Conservation (phyloP, 2,329 filamentous ascomycete genomes). For the Beauveria bassiana region DNA sequence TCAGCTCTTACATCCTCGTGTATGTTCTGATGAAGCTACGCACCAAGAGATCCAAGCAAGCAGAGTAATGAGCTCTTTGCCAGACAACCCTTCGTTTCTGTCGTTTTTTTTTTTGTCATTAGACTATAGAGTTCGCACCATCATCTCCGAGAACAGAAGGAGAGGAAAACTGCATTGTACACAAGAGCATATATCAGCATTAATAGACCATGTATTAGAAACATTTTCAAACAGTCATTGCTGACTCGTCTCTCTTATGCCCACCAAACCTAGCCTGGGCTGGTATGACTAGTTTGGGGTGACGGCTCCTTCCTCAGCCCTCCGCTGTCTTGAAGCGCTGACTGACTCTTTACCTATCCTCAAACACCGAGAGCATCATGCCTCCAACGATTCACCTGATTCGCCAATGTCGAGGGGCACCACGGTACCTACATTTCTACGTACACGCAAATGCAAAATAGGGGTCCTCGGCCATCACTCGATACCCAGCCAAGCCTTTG, state of each 20-base stretch:
- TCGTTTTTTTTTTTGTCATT: not conserved
- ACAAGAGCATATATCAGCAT: not conserved
- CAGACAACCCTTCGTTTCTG: not conserved
- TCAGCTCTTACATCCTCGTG: slow-evolving; percentile 44
- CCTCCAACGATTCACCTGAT: slow-evolving; percentile 48
- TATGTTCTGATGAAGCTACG: slow-evolving; percentile 40
- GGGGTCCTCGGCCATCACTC: too few relatives aligned
- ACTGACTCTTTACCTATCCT: too few relatives aligned
- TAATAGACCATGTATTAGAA: not conserved
- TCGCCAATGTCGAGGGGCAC: slow-evolving; percentile 59
- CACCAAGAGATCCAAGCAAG: slow-evolving; percentile 41
- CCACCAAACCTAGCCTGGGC: not conserved
- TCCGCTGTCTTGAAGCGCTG: too few relatives aligned
- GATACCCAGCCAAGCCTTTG: too few relatives aligned
- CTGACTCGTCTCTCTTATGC: too few relatives aligned
- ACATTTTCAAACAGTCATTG: not conserved
- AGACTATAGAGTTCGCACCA: slow-evolving; percentile 1
- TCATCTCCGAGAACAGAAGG: not conserved
- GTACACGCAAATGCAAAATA: too few relatives aligned
- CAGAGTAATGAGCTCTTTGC: slow-evolving; percentile 22
- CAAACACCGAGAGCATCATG: slow-evolving; percentile 22
- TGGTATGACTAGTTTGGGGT: not conserved
- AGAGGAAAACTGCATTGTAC: not conserved
- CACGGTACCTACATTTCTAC: too few relatives aligned
- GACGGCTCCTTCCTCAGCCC: too few relatives aligned